Evolutionary conservation across 2,329 filamentous ascomycete genomes (phyloP).

Genomic region (Arthroderma sp.): DNA sequence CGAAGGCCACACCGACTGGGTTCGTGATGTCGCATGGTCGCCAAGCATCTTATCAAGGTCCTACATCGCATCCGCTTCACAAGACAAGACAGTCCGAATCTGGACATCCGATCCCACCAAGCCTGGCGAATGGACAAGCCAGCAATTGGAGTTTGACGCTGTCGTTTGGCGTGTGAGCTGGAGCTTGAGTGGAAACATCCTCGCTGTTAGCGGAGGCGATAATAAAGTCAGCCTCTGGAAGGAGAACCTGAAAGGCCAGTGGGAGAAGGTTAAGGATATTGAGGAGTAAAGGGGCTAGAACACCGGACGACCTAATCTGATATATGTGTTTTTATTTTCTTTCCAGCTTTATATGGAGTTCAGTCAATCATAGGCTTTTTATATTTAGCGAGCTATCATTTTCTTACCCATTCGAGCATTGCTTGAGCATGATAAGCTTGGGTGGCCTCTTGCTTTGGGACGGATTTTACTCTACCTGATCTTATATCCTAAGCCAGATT

Average conservation of each 20-base stretch:
- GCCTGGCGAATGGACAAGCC: slow-evolving; percentile 66
- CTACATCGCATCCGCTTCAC: slow-evolving; percentile 89
- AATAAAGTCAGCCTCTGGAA: slow-evolving; percentile 98
- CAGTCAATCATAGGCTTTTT: neutral
- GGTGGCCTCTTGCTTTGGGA: no score
- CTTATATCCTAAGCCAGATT: no score
- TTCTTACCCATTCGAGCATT: no score
- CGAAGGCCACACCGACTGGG: slow-evolving; percentile 83
- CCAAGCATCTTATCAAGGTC: slow-evolving; percentile 89
- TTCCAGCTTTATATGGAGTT: neutral
- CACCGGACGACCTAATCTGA: neutral
- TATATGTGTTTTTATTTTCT: neutral
- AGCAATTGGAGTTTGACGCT: slow-evolving; percentile 74
- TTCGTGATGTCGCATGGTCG: slow-evolving; percentile 93
- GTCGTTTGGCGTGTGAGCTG: slow-evolving; percentile 94
- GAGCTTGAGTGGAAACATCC: slow-evolving; percentile 91
- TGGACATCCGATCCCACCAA: slow-evolving; percentile 68
- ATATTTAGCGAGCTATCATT: neutral
- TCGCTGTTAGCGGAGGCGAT: slow-evolving; percentile 85
- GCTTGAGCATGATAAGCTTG: no score
- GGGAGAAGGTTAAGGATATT: slow-evolving; percentile 94
- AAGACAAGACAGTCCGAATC: slow-evolving; percentile 95
- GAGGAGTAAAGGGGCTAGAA: slow-evolving; percentile 50
- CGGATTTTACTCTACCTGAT: no score
- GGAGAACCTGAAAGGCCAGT: slow-evolving; percentile 90